Conservation (phyloP, 306 rosid genomes). For the Carpinus fangiana region DNA sequence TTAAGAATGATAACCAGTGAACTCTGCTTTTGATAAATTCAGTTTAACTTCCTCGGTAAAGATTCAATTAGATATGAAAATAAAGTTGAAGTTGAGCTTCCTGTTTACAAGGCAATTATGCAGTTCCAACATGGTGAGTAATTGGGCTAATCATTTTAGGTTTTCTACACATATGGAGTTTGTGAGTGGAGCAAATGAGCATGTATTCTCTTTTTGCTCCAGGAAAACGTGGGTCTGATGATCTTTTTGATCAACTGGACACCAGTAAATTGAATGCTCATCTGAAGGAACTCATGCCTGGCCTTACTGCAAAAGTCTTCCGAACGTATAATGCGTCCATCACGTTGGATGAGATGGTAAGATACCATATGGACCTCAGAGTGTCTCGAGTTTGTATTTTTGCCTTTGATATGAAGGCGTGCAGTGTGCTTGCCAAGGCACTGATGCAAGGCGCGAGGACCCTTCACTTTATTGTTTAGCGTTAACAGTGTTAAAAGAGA, state of each 20-base stretch:
- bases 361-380: slow-evolving; percentile 9
- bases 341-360: slow-evolving; percentile 87
- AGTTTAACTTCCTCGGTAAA: slow-evolving; percentile 99
- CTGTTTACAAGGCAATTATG: slow-evolving; percentile 86
- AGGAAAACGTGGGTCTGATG: slow-evolving; percentile 71
- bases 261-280: slow-evolving; percentile 88
- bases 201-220: slow-evolving; percentile 30
- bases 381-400: slow-evolving; percentile 17
- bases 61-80: slow-evolving; percentile 97
- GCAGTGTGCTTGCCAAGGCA: neutral
- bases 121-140: slow-evolving; percentile 76
- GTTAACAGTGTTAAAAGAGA: neutral
- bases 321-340: slow-evolving; percentile 96
- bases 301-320: slow-evolving; percentile 95
- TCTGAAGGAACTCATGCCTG: slow-evolving; percentile 96
- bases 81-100: slow-evolving; percentile 84
- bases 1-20: slow-evolving; percentile 24
- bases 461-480: neutral
- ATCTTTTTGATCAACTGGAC: slow-evolving; percentile 88
- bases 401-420: neutral
- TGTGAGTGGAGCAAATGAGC: slow-evolving; percentile 20
- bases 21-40: slow-evolving; percentile 38
- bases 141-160: slow-evolving; percentile 8
- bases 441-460: neutral
- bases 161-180: neutral